These are phyloP conservation scores for Ballota nigra DNA, from an alignment of 257 asterid genomes.

Conservation along the genomic window DNA sequence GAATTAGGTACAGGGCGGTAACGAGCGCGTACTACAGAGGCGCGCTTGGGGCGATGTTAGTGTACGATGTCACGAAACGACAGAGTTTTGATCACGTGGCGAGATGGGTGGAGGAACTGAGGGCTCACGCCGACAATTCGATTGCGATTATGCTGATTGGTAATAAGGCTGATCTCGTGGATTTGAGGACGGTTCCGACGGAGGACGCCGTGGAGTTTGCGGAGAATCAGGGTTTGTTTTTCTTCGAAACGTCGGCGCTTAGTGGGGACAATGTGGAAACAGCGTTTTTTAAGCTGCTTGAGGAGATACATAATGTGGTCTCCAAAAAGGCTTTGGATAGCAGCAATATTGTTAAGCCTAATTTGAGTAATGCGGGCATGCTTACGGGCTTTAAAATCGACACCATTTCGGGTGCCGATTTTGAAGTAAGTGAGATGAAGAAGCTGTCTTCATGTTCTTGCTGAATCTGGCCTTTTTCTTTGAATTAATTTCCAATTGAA, in stretches of 20 bases:
- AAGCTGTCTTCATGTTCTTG: conserved; percentile 68
- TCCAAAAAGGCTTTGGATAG: conserved; percentile 50
- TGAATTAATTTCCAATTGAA: not conserved
- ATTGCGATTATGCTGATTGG: conserved; percentile 59
- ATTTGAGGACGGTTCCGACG: conserved; percentile 45
- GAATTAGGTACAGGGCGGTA: conserved; percentile 64
- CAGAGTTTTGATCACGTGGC: conserved; percentile 61
- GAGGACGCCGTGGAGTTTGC: conserved; percentile 69
- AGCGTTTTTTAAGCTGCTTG: conserved; percentile 51
- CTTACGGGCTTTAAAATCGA: conserved; percentile 56
- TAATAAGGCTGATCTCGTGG: conserved; percentile 59
- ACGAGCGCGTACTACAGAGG: conserved; percentile 81
- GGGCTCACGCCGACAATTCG: conserved; percentile 56
- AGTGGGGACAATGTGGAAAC: conserved; percentile 60
- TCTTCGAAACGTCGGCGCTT: conserved; percentile 65
- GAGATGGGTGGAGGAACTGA: conserved; percentile 68
- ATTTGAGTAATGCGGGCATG: conserved; percentile 21
- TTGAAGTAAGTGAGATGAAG: conserved; percentile 76
- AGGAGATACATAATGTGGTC: conserved; percentile 47
- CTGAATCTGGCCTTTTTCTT: conserved; percentile 17
- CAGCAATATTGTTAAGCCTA: conserved; percentile 30
- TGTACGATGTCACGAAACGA: conserved; percentile 61
- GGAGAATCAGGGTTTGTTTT: conserved; percentile 43
- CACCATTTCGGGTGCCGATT: conserved; percentile 36
- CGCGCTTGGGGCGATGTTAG: conserved; percentile 71